Percentiles rank a stretch among this genome's conserved stretches.
Conservation (phyloP, 2,329 filamentous ascomycete genomes). For the Arthrobotrys sinensis region DNA sequence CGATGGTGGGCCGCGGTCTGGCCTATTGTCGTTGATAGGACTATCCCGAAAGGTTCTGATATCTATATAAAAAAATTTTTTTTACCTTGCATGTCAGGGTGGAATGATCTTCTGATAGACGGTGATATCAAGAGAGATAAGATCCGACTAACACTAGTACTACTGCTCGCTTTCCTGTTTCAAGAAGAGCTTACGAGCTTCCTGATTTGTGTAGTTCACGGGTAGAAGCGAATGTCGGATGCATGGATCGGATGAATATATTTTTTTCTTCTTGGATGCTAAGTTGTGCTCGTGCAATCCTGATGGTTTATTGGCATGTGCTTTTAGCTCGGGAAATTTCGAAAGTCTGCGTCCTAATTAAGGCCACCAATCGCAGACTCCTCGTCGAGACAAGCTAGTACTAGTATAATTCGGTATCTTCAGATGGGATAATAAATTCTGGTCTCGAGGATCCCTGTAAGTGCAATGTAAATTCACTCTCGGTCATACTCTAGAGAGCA, state of each 20-base stretch:
- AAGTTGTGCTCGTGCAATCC: background rate
- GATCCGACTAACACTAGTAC: constrained; percentile 34
- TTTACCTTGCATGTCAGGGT: constrained; percentile 31
- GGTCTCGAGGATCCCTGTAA: too few species aligned
- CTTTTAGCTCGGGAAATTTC: constrained; percentile 4
- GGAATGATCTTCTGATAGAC: constrained; percentile 20
- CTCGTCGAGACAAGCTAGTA: background rate
- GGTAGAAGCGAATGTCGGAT: constrained; percentile 46
- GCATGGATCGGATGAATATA: constrained; percentile 27
- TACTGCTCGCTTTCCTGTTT: constrained; percentile 21
- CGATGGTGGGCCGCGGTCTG: constrained; percentile 43
- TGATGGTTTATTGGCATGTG: constrained; percentile 9
- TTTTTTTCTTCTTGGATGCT: background rate
- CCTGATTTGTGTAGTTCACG: constrained; percentile 37
- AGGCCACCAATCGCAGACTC: background rate
- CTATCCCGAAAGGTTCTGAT: constrained; percentile 45
- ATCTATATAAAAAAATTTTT: constrained; percentile 17
- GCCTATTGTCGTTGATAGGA: constrained; percentile 22
- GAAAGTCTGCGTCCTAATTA: background rate
- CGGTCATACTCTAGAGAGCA: too few species aligned
- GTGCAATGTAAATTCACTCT: too few species aligned
- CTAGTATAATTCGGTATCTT: background rate
- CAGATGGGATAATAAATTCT: background rate
- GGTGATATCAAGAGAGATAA: constrained; percentile 50
- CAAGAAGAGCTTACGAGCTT: constrained; percentile 38